Percentiles rank a stretch among this genome's conserved stretches.
phyloP scores from a whole-genome alignment of 495 filamentous ascomycete species.

The Aspergillus mulundensis region DNA sequence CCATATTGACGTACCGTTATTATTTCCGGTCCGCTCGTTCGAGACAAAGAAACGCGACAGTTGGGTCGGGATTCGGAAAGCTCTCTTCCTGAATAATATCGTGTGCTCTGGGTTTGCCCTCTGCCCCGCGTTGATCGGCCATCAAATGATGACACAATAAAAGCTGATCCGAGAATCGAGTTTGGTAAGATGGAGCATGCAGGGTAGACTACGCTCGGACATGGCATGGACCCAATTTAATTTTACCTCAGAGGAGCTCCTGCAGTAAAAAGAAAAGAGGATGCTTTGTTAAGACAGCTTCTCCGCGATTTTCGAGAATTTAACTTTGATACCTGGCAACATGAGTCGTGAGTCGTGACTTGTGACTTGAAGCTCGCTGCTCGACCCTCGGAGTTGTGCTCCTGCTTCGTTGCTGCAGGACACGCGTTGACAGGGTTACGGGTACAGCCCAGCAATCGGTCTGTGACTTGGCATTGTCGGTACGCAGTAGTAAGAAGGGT shows the following conservation, averaged over 20 bases:
- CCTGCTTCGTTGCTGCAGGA: background rate
- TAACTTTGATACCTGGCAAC: constrained; percentile 12
- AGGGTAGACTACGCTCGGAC: constrained; percentile 6
- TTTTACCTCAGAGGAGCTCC: background rate
- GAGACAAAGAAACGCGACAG: background rate
- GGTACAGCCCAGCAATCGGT: background rate
- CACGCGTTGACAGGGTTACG: background rate
- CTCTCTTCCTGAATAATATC: background rate
- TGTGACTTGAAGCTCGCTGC: too few relatives aligned
- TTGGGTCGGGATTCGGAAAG: background rate
- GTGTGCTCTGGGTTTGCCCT: background rate
- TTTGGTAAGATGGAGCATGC: background rate
- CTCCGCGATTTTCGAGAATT: constrained; percentile 5
- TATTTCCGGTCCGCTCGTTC: background rate
- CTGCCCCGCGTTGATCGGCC: constrained; percentile 11
- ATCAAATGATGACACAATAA: background rate
- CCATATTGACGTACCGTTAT: background rate
- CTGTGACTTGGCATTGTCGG: constrained; percentile 4
- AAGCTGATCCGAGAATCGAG: constrained; percentile 1
- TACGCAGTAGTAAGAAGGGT: constrained; percentile 2
- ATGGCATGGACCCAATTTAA: background rate
- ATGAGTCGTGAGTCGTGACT: background rate
- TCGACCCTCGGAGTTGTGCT: background rate
- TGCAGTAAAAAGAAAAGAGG: background rate
- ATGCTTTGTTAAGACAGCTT: constrained; percentile 5